phyloP scores from a whole-genome alignment of 1,139 yeast genomes.

The Saccharomyces hybrid region DNA sequence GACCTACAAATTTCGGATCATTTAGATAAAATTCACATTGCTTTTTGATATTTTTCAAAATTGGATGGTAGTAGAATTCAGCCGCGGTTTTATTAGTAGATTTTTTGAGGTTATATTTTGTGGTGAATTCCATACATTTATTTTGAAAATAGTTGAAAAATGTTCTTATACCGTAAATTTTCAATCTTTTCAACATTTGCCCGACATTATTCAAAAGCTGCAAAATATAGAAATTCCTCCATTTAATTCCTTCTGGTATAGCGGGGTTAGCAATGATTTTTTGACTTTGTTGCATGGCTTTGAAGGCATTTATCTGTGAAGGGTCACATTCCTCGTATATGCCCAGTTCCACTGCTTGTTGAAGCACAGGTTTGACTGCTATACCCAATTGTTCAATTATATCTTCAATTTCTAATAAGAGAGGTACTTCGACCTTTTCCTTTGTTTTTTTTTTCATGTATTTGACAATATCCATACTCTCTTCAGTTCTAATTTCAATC shows the following conservation, averaged over 20 bases:
- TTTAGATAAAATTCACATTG: too few species aligned
- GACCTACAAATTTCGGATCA: too few species aligned
- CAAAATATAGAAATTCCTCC: slow-evolving; percentile 36
- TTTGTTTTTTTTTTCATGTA: slow-evolving; percentile 70
- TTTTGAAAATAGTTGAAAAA: too few species aligned
- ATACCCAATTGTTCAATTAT: slow-evolving; percentile 46
- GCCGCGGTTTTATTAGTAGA: too few species aligned
- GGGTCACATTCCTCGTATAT: slow-evolving; percentile 63
- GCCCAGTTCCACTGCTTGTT: slow-evolving; percentile 55
- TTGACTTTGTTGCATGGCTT: slow-evolving; percentile 63
- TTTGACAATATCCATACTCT: slow-evolving; percentile 67
- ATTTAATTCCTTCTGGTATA: slow-evolving; percentile 59
- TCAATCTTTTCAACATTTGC: too few species aligned
- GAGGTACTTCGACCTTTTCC: slow-evolving; percentile 49
- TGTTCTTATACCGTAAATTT: too few species aligned
- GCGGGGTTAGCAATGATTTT: slow-evolving; percentile 45
- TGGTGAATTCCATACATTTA: too few species aligned
- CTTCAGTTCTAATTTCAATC: slow-evolving; percentile 82
- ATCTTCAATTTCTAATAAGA: slow-evolving; percentile 46
- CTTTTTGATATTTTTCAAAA: too few species aligned
- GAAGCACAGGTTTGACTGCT: slow-evolving; percentile 60
- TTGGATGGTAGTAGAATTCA: too few species aligned
- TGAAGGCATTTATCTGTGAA: slow-evolving; percentile 58
- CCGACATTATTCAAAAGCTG: too few species aligned
- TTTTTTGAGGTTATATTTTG: too few species aligned